These are phyloP conservation scores for Phlegmacium glaucopus DNA, from an alignment of 768 basidiomycete genomes.

Conservation along the genomic window DNA sequence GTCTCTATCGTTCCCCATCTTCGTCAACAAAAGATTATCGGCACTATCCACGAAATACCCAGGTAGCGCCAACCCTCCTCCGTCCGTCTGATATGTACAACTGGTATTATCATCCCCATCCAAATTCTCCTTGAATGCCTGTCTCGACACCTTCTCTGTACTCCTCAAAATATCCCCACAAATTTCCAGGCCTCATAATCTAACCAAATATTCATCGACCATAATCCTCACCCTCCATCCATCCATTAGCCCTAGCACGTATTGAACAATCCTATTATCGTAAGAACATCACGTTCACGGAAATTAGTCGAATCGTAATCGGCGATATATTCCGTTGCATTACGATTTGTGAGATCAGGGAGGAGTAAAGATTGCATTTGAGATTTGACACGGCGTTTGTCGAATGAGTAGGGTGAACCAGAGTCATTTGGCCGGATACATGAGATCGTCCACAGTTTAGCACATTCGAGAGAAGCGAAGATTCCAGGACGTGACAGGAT, in stretches of 20 bases:
- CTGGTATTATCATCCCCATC: slow-evolving; percentile 56
- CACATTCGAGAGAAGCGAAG: slow-evolving; percentile 56
- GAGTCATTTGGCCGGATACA: slow-evolving; percentile 93
- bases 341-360: slow-evolving; percentile 64
- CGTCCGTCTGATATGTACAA: slow-evolving; percentile 47
- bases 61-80: slow-evolving; percentile 25
- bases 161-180: slow-evolving; percentile 69
- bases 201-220: slow-evolving; percentile 66
- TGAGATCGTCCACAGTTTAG: slow-evolving; percentile 68
- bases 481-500: slow-evolving; percentile 77
- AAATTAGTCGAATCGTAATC: slow-evolving; percentile 62
- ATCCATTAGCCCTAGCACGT: slow-evolving; percentile 71
- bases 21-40: slow-evolving; percentile 61
- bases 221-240: slow-evolving; percentile 76
- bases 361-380: slow-evolving; percentile 76
- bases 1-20: slow-evolving; percentile 44
- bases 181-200: slow-evolving; percentile 79
- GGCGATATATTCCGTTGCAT: slow-evolving; percentile 64
- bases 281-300: slow-evolving; percentile 75
- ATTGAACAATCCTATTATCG: slow-evolving; percentile 76
- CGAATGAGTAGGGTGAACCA: slow-evolving; percentile 82
- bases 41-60: slow-evolving; percentile 50
- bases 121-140: slow-evolving; percentile 39
- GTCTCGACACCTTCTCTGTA: slow-evolving; percentile 49
- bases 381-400: slow-evolving; percentile 81